These are phyloP conservation scores for Phytophthora pini DNA, from an alignment of 352 stramenopile genomes.

Conservation along the genomic window DNA sequence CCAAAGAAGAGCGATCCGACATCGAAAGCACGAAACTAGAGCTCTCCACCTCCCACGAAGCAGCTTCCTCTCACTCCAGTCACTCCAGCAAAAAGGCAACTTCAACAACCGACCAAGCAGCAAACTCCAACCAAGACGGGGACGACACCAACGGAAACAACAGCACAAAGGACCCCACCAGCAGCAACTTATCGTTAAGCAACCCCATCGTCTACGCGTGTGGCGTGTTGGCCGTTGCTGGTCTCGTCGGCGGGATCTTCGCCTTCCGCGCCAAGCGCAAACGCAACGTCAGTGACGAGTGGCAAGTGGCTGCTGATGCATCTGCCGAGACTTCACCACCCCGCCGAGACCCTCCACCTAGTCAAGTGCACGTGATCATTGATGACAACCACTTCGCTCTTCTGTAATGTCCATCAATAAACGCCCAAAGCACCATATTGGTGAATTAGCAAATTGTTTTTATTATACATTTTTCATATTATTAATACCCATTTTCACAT, in stretches of 20 bases:
- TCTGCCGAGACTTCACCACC: not conserved
- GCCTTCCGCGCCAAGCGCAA: conserved; percentile 27
- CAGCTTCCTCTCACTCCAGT: conserved; percentile 1
- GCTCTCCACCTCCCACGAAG: conserved; percentile 2
- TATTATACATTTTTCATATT: not conserved
- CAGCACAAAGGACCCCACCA: not conserved
- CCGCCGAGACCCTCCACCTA: conserved; percentile 1
- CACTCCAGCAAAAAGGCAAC: conserved; percentile 14
- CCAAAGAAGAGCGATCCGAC: conserved; percentile 9
- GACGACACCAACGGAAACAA: not conserved
- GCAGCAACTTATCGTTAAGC: not conserved
- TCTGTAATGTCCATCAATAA: conserved; percentile 16
- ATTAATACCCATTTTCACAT: conserved; percentile 2
- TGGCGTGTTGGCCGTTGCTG: conserved; percentile 38
- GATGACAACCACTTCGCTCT: conserved; percentile 27
- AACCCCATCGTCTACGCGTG: conserved; percentile 42
- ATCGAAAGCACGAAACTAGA: conserved; percentile 14
- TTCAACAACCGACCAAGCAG: conserved; percentile 9
- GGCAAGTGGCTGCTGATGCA: conserved; percentile 1
- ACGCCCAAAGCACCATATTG: not conserved
- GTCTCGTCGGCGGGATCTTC: conserved; percentile 23
- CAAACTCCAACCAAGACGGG: conserved; percentile 1
- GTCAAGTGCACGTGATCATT: conserved; percentile 30
- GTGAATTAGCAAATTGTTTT: not conserved
- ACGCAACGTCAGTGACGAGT: conserved; percentile 14